Evolutionary conservation across 441 rosid genomes (phyloP).

Genomic region (Pelargonium cotyledonis): DNA sequence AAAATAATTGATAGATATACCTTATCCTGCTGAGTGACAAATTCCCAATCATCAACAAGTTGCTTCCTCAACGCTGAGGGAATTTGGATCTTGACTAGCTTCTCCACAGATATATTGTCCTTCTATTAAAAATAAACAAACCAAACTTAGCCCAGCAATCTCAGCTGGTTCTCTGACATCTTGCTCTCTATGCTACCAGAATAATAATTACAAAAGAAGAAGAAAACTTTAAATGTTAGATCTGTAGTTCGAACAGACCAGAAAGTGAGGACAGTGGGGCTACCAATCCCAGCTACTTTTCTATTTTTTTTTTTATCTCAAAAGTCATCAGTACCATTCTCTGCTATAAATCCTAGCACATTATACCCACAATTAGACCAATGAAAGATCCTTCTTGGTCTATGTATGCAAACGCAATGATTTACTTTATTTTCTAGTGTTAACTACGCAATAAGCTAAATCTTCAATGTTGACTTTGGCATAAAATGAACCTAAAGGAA

Average conservation of each 20-base stretch:
- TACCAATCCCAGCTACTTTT: too few species aligned
- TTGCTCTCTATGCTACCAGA: neutral
- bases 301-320: too few species aligned
- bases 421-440: too few species aligned
- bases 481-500: too few species aligned
- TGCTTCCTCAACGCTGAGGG: constrained; percentile 77
- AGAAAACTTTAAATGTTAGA: constrained; percentile 1
- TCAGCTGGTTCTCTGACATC: neutral
- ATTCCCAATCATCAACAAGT: constrained; percentile 87
- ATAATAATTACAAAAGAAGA: neutral
- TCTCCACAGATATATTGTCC: constrained; percentile 53
- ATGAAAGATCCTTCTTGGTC: too few species aligned
- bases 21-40: constrained; percentile 75
- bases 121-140: constrained; percentile 36
- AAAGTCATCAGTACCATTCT: too few species aligned
- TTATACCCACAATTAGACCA: too few species aligned
- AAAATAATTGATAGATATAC: constrained; percentile 27
- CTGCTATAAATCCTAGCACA: too few species aligned
- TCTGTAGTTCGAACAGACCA: neutral
- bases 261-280: too few species aligned
- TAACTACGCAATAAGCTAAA: too few species aligned
- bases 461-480: too few species aligned
- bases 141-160: constrained; percentile 14
- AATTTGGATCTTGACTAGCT: constrained; percentile 76
- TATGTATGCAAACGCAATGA: too few species aligned